Base-by-base conservation (phyloP, 2,329 filamentous ascomycete genomes). In the Ophiosphaerella korrae region DNA sequence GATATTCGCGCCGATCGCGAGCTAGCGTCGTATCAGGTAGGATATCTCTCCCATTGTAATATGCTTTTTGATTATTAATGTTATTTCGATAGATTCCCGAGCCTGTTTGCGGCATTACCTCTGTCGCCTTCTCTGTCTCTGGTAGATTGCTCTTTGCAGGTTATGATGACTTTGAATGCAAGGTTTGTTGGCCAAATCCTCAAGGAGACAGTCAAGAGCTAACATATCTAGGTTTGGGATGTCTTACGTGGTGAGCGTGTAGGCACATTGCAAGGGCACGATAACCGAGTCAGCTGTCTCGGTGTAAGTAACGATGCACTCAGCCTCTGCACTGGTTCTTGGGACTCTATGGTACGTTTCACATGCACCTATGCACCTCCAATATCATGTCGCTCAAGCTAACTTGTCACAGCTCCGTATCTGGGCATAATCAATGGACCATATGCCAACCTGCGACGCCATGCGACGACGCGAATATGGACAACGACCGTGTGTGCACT, bases 91-190 rank as follows among this genome's bases (percentile, higher is more conserved):
- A 97, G 92, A 97, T 93, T 67, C 92, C 96, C 73, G 93, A 96
- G 70, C 96, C 97, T 66, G 86, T 97, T 45, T 99, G 94, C 74
- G 94, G 94, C 68, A 97, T 99, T 68, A 99, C 94, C 21, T 99
- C 94, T 4, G 94, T 99, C 41, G 94, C 93, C 52, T 97, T 96
- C 67, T 99, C 94, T 13, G 93, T 99, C 12, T 99, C 94, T 50
- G 94, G 94, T 52, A 87, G 94, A 73, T 81, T 99, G 68, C 81
- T 99, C 35, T 99, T 99, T 74, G 94, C 94, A 48, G 94, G 94
- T 63, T 99, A 99, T 71, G 94, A 99, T 70, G 94, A 99, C 74
- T 99, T 96, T 70, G 94, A 99, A 78, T 99, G 94, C 92, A 99
- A 97, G 88, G 93, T 96, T 80, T 70, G 85, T 70, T 48, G 13